These are phyloP conservation scores for Asparagopsis taxiformis DNA, from an alignment of 31 red algal genomes.

Conservation along the genomic window DNA sequence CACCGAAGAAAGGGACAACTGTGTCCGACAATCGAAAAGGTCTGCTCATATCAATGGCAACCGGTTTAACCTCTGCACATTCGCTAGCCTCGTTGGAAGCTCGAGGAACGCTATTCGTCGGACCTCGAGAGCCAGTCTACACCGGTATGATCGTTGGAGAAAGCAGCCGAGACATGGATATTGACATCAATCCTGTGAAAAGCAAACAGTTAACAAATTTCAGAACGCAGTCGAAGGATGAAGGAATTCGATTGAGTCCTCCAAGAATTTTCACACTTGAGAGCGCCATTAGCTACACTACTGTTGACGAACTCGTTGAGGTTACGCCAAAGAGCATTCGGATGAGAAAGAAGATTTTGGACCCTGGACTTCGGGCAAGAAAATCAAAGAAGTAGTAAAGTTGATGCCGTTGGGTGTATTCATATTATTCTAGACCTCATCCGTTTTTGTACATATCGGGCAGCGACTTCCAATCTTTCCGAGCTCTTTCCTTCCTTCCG, in stretches of 20 bases:
- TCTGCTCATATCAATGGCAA: constrained; percentile 71
- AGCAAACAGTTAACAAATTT: constrained; percentile 91
- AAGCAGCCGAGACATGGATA: constrained; percentile 63
- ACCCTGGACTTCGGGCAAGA: constrained; percentile 41
- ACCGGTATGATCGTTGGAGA: constrained; percentile 90
- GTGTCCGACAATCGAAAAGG: constrained; percentile 49
- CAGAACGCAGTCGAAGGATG: constrained; percentile 77
- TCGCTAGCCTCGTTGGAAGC: constrained; percentile 66
- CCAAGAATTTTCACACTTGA: constrained; percentile 69
- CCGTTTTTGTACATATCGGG: background rate
- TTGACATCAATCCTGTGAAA: constrained; percentile 86
- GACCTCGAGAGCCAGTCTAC: constrained; percentile 71
- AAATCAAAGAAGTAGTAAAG: constrained; percentile 52
- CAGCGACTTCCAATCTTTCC: constrained; percentile 16
- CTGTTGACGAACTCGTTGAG: constrained; percentile 68
- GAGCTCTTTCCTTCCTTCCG: background rate
- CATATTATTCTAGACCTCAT: constrained; percentile 33
- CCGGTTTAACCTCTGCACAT: constrained; percentile 58
- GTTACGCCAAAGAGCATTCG: constrained; percentile 82
- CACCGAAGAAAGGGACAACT: constrained; percentile 11
- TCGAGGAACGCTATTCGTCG: constrained; percentile 73
- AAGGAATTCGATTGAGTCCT: constrained; percentile 59
- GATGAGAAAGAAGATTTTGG: constrained; percentile 74
- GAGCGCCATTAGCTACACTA: constrained; percentile 66
- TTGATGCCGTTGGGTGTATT: background rate